phyloP scores from a whole-genome alignment of 371 early-diverging fungal species.

The Haplosporangium sp. region DNA sequence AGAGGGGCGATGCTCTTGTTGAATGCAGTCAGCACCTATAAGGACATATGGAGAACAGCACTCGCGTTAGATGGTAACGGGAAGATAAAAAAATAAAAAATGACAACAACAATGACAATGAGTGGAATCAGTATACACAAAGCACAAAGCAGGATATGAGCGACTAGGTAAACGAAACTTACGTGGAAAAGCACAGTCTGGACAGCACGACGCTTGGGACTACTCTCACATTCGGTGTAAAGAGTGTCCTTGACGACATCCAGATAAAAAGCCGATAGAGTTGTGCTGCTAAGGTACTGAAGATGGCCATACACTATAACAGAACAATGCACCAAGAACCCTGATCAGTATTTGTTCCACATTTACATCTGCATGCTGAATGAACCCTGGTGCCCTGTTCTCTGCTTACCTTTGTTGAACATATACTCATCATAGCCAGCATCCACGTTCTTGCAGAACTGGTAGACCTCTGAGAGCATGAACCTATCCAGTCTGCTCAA shows the following conservation, averaged over 20 bases:
- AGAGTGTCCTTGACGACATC: constrained; percentile 87
- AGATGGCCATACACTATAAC: constrained; percentile 68
- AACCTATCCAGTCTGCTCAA: constrained; percentile 75
- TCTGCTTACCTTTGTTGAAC: constrained; percentile 72
- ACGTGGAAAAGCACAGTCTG: constrained; percentile 80
- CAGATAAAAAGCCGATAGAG: constrained; percentile 85
- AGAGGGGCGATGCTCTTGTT: constrained; percentile 75
- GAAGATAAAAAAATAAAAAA: not conserved
- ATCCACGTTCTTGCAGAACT: constrained; percentile 68
- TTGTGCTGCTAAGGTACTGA: constrained; percentile 74
- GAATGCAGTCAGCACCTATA: constrained; percentile 70
- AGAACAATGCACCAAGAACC: not conserved
- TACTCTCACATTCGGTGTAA: constrained; percentile 67
- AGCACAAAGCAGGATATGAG: too few species aligned
- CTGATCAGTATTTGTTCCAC: not conserved
- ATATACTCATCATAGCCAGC: constrained; percentile 70
- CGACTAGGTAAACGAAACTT: constrained; percentile 1
- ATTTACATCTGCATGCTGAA: not conserved
- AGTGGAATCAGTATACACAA: too few species aligned
- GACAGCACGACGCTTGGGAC: constrained; percentile 65
- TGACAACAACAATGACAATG: too few species aligned
- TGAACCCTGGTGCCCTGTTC: not conserved
- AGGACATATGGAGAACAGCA: not conserved
- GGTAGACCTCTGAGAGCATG: constrained; percentile 73
- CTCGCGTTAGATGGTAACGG: not conserved